Evolutionary conservation across 805 yeast genomes (phyloP).

Genomic region (Sungouiella blattae): DNA sequence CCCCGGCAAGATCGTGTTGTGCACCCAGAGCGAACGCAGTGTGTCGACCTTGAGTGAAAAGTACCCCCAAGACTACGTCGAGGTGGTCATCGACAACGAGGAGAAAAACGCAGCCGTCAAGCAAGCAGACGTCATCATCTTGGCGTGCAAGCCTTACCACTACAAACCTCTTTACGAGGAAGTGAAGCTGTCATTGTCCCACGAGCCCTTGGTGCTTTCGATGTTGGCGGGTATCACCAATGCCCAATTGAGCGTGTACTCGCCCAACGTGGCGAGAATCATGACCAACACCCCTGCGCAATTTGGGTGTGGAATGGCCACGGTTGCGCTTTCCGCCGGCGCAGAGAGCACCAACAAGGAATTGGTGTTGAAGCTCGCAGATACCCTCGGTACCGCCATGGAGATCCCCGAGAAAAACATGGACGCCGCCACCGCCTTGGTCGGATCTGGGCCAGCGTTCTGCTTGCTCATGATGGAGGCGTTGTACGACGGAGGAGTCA

Average conservation of each 20-base stretch:
- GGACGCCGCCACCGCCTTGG: constrained; percentile 94
- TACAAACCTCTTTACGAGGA: constrained; percentile 57
- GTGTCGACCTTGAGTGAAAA: constrained; percentile 44
- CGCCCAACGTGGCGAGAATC: constrained; percentile 74
- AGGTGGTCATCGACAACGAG: constrained; percentile 40
- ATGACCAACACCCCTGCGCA: constrained; percentile 98
- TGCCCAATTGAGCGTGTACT: constrained; percentile 52
- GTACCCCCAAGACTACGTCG: constrained; percentile 42
- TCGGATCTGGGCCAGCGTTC: constrained; percentile 97
- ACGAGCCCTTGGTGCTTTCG: constrained; percentile 64
- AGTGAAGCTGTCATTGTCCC: constrained; percentile 44
- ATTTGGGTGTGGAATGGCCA: constrained; percentile 91
- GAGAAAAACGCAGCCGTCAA: constrained; percentile 57
- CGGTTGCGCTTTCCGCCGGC: constrained; percentile 65
- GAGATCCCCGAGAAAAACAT: constrained; percentile 84
- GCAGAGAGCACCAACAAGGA: constrained; percentile 44
- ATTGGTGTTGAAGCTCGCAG: constrained; percentile 49
- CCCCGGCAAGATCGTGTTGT: constrained; percentile 75
- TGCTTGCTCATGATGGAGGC: constrained; percentile 86
- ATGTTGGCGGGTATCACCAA: constrained; percentile 92
- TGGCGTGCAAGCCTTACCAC: constrained; percentile 88
- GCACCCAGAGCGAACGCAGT: constrained; percentile 53
- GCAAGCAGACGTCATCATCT: constrained; percentile 64
- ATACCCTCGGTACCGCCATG: constrained; percentile 64
- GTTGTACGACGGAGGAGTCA: constrained; percentile 88